Conservation (phyloP, 768 basidiomycete species). For the Lyophyllum atratum region DNA sequence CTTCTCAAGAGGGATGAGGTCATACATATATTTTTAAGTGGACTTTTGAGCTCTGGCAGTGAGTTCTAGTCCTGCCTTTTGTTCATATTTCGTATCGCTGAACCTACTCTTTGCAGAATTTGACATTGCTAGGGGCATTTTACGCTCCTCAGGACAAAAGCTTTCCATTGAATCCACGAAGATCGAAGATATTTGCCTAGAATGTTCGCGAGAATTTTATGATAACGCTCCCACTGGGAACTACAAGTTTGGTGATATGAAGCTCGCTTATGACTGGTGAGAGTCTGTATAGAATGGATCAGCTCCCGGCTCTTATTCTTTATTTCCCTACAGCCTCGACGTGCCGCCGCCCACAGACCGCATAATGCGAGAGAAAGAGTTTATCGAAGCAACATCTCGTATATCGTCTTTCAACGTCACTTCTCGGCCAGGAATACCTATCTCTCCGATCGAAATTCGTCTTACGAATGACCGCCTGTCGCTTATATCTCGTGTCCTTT, state of each 20-base stretch:
- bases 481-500: conserved; percentile 84
- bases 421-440: conserved; percentile 71
- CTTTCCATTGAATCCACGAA: conserved; percentile 48
- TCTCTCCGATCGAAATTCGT: conserved; percentile 92
- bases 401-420: conserved; percentile 89
- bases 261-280: conserved; percentile 94
- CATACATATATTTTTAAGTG: conserved; percentile 80
- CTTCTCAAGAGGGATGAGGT: conserved; percentile 71
- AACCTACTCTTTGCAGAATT: conserved; percentile 48
- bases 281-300: background rate
- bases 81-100: background rate
- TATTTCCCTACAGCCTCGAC: conserved; percentile 57
- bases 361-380: conserved; percentile 75
- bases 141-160: conserved; percentile 48
- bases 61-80: conserved; percentile 52
- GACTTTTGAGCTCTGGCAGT: conserved; percentile 87
- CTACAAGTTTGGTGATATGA: conserved; percentile 93
- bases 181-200: conserved; percentile 79
- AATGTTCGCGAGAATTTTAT: conserved; percentile 87
- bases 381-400: conserved; percentile 96
- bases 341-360: conserved; percentile 68
- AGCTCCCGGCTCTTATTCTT: background rate
- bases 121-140: conserved; percentile 62
- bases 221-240: conserved; percentile 94
- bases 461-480: conserved; percentile 87